Percentiles rank a stretch among this genome's conserved stretches.
phyloP scores from a whole-genome alignment of 495 filamentous ascomycete genomes.

The Trichoderma orchidacearum region DNA sequence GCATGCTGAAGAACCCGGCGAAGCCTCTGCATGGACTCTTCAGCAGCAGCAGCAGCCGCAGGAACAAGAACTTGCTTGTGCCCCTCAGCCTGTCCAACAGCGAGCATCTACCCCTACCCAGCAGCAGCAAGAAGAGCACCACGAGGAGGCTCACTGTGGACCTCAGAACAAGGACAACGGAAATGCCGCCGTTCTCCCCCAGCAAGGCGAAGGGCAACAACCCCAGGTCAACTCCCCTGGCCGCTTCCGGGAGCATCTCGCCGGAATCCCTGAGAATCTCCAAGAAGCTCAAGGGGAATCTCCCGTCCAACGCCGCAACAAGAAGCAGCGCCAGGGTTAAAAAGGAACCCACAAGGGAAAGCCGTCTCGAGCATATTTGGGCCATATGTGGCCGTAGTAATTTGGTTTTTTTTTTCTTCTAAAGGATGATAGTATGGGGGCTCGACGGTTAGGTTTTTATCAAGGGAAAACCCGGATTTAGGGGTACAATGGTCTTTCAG shows the following conservation, averaged over 20 bases:
- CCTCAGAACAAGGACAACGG: background rate
- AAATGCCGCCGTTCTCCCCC: background rate
- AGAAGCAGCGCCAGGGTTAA: background rate
- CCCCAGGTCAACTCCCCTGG: background rate
- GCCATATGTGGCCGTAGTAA: too few relatives aligned
- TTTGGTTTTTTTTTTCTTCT: too few relatives aligned
- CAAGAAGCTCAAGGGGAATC: background rate
- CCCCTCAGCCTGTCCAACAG: too few relatives aligned
- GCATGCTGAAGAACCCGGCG: background rate
- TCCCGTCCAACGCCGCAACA: background rate
- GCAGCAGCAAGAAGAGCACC: background rate
- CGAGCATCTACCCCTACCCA: background rate
- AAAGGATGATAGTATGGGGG: too few relatives aligned
- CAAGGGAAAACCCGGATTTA: too few relatives aligned
- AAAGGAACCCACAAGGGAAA: background rate
- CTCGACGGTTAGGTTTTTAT: too few relatives aligned
- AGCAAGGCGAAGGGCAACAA: background rate
- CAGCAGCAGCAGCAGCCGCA: too few relatives aligned
- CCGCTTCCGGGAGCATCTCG: background rate
- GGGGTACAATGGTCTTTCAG: too few relatives aligned
- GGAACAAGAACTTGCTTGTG: too few relatives aligned
- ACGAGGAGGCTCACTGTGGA: too few relatives aligned
- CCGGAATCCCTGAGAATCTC: background rate
- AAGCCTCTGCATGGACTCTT: background rate
- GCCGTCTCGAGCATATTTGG: too few relatives aligned